phyloP scores from a whole-genome alignment of 306 rosid species.

The Prunus fruticosa region DNA sequence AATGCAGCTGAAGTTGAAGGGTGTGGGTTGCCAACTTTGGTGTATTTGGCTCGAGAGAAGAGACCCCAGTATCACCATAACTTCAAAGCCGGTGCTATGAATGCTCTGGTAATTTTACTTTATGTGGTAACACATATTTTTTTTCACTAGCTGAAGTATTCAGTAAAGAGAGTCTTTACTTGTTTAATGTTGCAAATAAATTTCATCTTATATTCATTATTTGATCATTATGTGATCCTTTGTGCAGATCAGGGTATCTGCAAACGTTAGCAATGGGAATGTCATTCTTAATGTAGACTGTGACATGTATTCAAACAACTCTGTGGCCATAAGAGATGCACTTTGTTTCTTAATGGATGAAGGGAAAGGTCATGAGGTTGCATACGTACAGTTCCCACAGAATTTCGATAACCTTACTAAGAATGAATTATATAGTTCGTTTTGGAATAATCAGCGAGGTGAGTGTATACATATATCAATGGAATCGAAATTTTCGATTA shows the following conservation, averaged over 20 bases:
- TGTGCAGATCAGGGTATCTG: conserved; percentile 70
- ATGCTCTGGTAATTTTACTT: conserved; percentile 52
- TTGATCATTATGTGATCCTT: neutral
- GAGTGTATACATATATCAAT: too few relatives aligned
- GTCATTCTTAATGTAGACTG: conserved; percentile 71
- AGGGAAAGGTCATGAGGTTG: conserved; percentile 60
- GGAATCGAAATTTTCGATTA: too few relatives aligned
- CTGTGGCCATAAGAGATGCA: conserved; percentile 55
- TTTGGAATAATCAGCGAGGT: conserved; percentile 28
- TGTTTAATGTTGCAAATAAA: too few relatives aligned
- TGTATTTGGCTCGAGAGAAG: conserved; percentile 20
- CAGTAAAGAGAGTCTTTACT: too few relatives aligned
- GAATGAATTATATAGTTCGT: conserved; percentile 51
- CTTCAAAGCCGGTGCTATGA: conserved; percentile 88
- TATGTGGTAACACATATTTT: too few relatives aligned
- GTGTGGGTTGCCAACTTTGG: conserved; percentile 54
- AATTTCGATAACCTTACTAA: conserved; percentile 43
- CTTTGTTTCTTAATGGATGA: conserved; percentile 82
- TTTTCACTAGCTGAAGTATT: neutral
- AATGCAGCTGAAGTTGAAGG: conserved; percentile 58
- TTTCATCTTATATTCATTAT: too few relatives aligned
- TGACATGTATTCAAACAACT: conserved; percentile 78
- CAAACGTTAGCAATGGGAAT: conserved; percentile 60
- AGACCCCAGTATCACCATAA: conserved; percentile 64
- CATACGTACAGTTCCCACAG: conserved; percentile 68